Evolutionary conservation across 306 rosid genomes (phyloP), one percentile per base, ranked within the genome.

Genomic region (Cucurbita pepo): DNA sequence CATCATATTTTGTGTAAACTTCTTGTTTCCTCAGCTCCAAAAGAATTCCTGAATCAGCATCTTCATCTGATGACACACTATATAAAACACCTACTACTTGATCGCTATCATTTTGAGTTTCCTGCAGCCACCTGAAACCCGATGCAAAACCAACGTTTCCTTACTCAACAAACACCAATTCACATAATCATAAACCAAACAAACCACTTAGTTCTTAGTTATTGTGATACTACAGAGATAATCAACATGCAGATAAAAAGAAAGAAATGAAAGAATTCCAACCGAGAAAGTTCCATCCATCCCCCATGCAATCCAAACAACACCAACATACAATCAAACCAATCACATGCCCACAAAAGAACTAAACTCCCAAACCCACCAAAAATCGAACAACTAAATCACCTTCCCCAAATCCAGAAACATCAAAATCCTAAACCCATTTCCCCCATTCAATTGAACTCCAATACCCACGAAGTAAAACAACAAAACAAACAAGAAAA

Each of bases 41-140:
- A 15, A 78, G 63, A 76, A 92, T 80, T 10, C 85, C 86, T 1
- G 78, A 66, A 55, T 79, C 91, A 3, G 62, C 73, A 25, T 73
- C 87, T 41, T 72, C 62, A 41, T 77, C 59, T 21, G 79, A 78
- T 55, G 70, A 47, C 8, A 82, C 95, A 9, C 81, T 40, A 60
- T 88, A 92, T 69, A 87, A 12, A 18, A 92, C 87, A 34, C 92
- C 87, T 58, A 77, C 95, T 7, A 47, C 63, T 21, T 51, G 71
- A 75, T 88, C 84, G 19, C 55, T 83, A 21, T 74, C 86, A 25
- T 43, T 66, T 48, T 83, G 83, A 40, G 76, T 87, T 67, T 88
- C 92, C 65, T 75, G 70, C 97, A 88, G 88, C 95, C 96, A 90
- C 84, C 97, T 92, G 84, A 76, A 86, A 25, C 44, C 80, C 80